phyloP scores from a whole-genome alignment of 2,329 filamentous ascomycete genomes.

The Trichoderma guizhouense region DNA sequence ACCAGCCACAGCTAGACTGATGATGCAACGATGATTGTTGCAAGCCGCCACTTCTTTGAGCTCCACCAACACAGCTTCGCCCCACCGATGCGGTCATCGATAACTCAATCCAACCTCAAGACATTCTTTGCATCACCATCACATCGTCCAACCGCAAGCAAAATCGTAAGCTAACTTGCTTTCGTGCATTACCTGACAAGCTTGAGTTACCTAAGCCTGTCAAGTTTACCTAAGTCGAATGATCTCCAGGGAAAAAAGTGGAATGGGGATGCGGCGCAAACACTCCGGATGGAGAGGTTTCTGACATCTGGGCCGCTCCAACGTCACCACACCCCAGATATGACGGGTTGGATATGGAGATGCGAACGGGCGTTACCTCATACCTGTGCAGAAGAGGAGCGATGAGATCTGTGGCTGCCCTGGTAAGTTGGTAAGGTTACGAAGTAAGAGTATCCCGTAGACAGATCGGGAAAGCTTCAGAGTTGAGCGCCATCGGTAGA shows the following conservation, averaged over 20 bases:
- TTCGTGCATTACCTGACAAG: not conserved
- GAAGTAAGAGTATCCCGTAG: not conserved
- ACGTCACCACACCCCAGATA: constrained; percentile 12
- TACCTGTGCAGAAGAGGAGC: not conserved
- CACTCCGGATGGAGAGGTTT: not conserved
- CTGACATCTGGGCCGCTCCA: not conserved
- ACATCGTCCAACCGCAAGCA: not conserved
- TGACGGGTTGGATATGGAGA: constrained; percentile 10
- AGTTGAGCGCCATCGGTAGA: constrained; percentile 8
- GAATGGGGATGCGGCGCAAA: not conserved
- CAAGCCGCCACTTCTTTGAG: not conserved
- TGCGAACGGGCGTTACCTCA: not conserved
- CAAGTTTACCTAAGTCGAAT: not conserved
- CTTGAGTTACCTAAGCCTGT: not conserved
- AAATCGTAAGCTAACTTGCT: not conserved
- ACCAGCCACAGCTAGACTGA: constrained; percentile 13
- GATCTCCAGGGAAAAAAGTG: not conserved
- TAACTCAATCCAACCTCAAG: not conserved
- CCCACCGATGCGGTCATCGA: constrained; percentile 15
- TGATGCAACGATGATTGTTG: constrained; percentile 17
- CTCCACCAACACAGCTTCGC: not conserved
- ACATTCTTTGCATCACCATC: constrained; percentile 2
- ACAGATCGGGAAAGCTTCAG: not conserved
- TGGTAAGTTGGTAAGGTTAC: not conserved
- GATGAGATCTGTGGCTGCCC: not conserved